phyloP scores from a whole-genome alignment of 2,329 filamentous ascomycete species.

The Salinomyces thailandicus region DNA sequence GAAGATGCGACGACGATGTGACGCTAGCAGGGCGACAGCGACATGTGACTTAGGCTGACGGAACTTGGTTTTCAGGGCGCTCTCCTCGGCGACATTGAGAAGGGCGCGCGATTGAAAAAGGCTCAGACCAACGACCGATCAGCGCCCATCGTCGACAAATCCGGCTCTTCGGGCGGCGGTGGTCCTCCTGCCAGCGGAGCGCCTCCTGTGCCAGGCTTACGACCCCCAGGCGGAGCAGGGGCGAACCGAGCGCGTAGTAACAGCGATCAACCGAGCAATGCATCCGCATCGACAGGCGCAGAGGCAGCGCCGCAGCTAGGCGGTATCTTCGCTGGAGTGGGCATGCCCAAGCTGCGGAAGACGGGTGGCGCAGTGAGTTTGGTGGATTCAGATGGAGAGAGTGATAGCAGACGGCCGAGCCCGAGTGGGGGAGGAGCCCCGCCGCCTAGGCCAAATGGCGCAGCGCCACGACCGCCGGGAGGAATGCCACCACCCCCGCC shows the following conservation, averaged over 20 bases:
- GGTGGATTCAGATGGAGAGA: constrained; percentile 66
- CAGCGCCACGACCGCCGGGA: constrained; percentile 30
- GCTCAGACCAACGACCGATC: constrained; percentile 81
- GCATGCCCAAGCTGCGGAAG: constrained; percentile 92
- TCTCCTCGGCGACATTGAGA: constrained; percentile 75
- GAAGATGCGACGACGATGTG: no score
- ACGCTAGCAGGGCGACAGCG: neutral
- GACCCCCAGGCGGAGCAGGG: constrained; percentile 50
- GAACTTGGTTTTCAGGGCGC: constrained; percentile 53
- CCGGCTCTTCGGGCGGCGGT: constrained; percentile 39
- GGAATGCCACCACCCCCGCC: constrained; percentile 45
- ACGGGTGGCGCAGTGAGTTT: constrained; percentile 52
- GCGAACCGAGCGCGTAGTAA: constrained; percentile 66
- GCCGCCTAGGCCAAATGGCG: constrained; percentile 32
- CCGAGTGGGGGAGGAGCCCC: constrained; percentile 41
- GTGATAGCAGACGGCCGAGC: constrained; percentile 30
- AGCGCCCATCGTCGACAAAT: constrained; percentile 57
- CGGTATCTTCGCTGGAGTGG: constrained; percentile 72
- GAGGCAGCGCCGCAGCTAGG: constrained; percentile 68
- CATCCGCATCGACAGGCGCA: constrained; percentile 38
- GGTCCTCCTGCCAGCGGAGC: constrained; percentile 61
- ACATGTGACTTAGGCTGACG: constrained; percentile 2
- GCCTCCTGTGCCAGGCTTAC: constrained; percentile 67
- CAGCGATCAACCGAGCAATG: constrained; percentile 52
- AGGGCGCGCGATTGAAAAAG: constrained; percentile 72